Evolutionary conservation across 192 early-diverging fungal genomes (phyloP), one percentile per base, ranked within the genome.

Genomic region (Coemansia sp.): DNA sequence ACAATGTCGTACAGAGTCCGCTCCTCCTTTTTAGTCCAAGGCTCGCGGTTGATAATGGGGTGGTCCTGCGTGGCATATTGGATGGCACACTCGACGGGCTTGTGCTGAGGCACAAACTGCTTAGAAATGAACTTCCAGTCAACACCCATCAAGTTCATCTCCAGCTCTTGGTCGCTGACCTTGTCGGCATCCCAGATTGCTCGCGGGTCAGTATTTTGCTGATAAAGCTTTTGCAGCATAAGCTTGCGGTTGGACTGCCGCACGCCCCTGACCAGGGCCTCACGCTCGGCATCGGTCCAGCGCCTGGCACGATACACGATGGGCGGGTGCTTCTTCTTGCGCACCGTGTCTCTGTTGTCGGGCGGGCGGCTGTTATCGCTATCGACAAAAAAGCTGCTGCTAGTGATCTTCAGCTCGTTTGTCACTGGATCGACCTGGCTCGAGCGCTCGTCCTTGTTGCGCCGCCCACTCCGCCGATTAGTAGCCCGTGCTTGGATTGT

Each of bases 41-140:
- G 84, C 27, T 53, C 72, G 63, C 88, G 89, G 75, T 93, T 92
- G 74, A 93, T 91, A 11, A 82, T 81, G 4, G 92, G 92, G 72
- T 93, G 92, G 51, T 92, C 91, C 50, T 89, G 89, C 24, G 83
- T 86, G 17, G 89, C 89, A 90, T 91, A 93, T 75, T 91, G 90
- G 62, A 92, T 93, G 42, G 88, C 73, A 62, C 90, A 93, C 72
- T 93, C 90, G n/a, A 83, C 83, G 1, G 89, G 67, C 24, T 83
- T 86, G 64, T 88, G 79, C 40, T 86, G 81, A 19, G 73, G 84
- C 17, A 93, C 84, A 69, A 77, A 82, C 41, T 77, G 63, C 84
- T 85, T 87, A 45, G 74, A 66, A 27, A 81, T 75, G 53, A 71
- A 59, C 63, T 70, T 77, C 82, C 82, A 86, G 70, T 81, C 78